Conservation (phyloP, 169 alveolate species). For the Eimeria brunetti region DNA sequence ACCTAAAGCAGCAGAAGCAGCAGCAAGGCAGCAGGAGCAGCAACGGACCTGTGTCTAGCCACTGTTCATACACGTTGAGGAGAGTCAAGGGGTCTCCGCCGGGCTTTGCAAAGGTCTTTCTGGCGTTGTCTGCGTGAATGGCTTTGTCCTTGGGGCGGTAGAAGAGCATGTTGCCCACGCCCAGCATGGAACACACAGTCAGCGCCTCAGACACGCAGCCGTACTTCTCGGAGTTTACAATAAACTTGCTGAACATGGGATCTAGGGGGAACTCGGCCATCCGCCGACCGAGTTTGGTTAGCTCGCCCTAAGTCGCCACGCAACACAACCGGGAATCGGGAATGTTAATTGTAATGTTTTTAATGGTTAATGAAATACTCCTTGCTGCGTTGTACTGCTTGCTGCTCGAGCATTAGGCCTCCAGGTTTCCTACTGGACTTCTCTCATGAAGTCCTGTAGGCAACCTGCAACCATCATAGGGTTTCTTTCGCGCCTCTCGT, state of each 20-base stretch:
- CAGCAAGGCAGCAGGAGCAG: neutral
- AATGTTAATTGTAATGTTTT: neutral
- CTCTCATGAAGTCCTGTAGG: neutral
- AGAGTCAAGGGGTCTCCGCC: conserved; percentile 99
- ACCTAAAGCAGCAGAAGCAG: neutral
- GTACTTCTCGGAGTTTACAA: conserved; percentile 94
- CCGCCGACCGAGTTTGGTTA: conserved; percentile 94
- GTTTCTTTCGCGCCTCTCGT: neutral
- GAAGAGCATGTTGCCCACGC: conserved; percentile 97
- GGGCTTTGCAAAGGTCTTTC: conserved; percentile 95
- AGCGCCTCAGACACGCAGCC: conserved; percentile 97
- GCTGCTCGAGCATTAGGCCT: neutral
- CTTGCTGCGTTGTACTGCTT: neutral
- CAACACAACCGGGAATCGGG: neutral
- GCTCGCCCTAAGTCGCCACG: conserved; percentile 67
- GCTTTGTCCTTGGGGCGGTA: conserved; percentile 98
- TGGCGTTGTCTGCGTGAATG: conserved; percentile 98
- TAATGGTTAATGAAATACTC: neutral
- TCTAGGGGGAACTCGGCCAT: conserved; percentile 99
- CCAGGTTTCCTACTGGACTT: neutral
- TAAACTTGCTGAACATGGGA: conserved; percentile 97
- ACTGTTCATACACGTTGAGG: conserved; percentile 97
- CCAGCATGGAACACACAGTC: conserved; percentile 98
- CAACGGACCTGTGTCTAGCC: conserved; percentile 96
- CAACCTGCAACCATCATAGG: neutral